Evolutionary conservation across 495 filamentous ascomycete species (phyloP).

Genomic region (Daldinia vernicosa): DNA sequence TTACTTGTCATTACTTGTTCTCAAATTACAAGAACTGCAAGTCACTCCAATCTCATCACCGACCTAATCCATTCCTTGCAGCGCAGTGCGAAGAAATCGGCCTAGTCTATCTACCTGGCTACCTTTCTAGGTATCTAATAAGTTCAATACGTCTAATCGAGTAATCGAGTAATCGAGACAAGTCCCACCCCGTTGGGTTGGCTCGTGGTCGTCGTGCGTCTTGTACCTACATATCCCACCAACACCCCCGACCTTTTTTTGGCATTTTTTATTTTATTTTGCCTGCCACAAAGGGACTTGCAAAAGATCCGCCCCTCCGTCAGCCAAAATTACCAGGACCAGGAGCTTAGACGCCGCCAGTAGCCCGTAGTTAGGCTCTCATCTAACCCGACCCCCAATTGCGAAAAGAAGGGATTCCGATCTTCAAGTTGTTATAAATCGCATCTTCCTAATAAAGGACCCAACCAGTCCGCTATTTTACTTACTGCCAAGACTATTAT

Average conservation of each 20-base stretch:
- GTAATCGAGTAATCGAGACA: not conserved
- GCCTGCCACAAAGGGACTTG: conserved; percentile 27
- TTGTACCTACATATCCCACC: conserved; percentile 44
- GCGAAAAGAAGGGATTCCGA: conserved; percentile 12
- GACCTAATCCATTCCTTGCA: conserved; percentile 42
- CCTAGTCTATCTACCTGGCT: conserved; percentile 4
- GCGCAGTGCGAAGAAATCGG: conserved; percentile 30
- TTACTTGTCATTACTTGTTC: conserved; percentile 36
- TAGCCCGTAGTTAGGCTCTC: conserved; percentile 8
- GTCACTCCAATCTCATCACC: conserved; percentile 35
- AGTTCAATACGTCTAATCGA: conserved; percentile 7
- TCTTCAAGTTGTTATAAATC: not conserved
- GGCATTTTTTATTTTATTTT: conserved; percentile 3
- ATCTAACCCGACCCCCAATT: conserved; percentile 14
- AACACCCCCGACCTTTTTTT: conserved; percentile 34
- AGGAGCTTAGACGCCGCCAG: conserved; percentile 23
- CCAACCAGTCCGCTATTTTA: not conserved
- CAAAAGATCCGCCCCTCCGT: conserved; percentile 29
- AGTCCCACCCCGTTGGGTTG: conserved; percentile 31
- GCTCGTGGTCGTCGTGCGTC: conserved; percentile 39
- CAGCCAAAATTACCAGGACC: conserved; percentile 26
- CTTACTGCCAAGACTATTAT: conserved; percentile 6
- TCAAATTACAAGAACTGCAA: conserved; percentile 10
- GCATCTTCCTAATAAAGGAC: not conserved
- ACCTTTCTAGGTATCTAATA: conserved; percentile 14